Evolutionary conservation across 805 yeast genomes (phyloP), one percentile per base, ranked within the genome.

Genomic region (Metschnikowia borealis): DNA sequence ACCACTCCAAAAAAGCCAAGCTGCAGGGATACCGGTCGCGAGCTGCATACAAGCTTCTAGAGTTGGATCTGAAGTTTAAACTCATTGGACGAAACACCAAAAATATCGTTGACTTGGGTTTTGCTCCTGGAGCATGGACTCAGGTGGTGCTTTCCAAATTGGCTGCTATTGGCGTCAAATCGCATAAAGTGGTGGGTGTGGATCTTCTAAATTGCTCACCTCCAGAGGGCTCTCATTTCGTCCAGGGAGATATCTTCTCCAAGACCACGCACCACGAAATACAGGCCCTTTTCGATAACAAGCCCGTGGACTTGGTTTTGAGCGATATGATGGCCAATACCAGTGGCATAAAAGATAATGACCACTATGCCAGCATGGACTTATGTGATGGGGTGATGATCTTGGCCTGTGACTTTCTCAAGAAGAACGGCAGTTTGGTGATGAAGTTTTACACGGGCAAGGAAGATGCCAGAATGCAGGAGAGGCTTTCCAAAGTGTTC

Each of bases 261-360:
- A 62, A 56, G 35, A 54, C 55, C 47, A 87, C 95, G 0, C 94
- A 87, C 49, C 68, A 69, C 4, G 61, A 73, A 17, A 80, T 88
- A 8, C 64, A 79, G 39, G 69, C 74, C 1, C 79, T 77, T 59
- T 85, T 86, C 56, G 54, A 59, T 3, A 65, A 60, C n/a, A 53
- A 60, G 50, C 47, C 34, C 0, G 59, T 68, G 7, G 74, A 75
- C 51, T 57, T 73, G 38, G 79, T 79, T 49, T 82, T 96, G 43
- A 86, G 83, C 64, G 74, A 74, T 70, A 92, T 97, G 98, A 86
- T 92, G 87, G 87, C 89, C 44, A 92, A 92, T 63, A 89, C 97
- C 3, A 75, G 90, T 13, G 98, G 99, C 3, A 69, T 88, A 38
- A 80, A 84, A 8, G 82, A 86, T 38, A 80, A 81, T 55, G 99